These are phyloP conservation scores for Hypoxylon cercidicola DNA, from an alignment of 495 filamentous ascomycete species.

Conservation along the genomic window DNA sequence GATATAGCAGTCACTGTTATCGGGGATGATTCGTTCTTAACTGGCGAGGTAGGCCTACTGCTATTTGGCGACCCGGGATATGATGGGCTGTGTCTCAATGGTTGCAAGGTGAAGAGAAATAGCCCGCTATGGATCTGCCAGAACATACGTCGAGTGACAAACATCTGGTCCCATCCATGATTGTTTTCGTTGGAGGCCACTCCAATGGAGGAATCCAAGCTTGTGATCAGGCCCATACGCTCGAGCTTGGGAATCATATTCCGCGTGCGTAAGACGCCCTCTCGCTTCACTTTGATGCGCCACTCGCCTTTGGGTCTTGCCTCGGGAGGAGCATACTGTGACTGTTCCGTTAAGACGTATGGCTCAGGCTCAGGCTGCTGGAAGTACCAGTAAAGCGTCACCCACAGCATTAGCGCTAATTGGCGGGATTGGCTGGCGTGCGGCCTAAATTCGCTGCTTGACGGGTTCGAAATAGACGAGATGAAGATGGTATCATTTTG, in stretches of 20 bases:
- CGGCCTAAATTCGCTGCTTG: slow-evolving; percentile 80
- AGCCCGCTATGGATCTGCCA: slow-evolving; percentile 91
- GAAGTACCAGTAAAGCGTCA: slow-evolving; percentile 96
- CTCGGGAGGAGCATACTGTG: slow-evolving; percentile 68
- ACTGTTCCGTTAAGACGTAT: slow-evolving; percentile 68
- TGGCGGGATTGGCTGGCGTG: slow-evolving; percentile 81
- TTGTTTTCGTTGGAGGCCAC: slow-evolving; percentile 68
- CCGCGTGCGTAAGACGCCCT: slow-evolving; percentile 84
- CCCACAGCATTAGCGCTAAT: slow-evolving; percentile 97
- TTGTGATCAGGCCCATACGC: slow-evolving; percentile 87
- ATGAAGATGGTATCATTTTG: slow-evolving; percentile 86
- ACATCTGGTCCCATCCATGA: slow-evolving; percentile 81
- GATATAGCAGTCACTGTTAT: slow-evolving; percentile 18
- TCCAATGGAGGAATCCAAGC: slow-evolving; percentile 79
- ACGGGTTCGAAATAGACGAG: slow-evolving; percentile 87
- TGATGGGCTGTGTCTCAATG: slow-evolving; percentile 60
- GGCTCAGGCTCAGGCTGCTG: slow-evolving; percentile 72
- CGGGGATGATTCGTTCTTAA: slow-evolving; percentile 52
- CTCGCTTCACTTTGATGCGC: slow-evolving; percentile 83
- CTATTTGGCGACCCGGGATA: slow-evolving; percentile 64
- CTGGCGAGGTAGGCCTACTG: slow-evolving; percentile 71
- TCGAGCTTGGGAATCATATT: slow-evolving; percentile 90
- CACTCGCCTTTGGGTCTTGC: slow-evolving; percentile 88
- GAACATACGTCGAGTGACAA: slow-evolving; percentile 80
- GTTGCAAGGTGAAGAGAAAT: slow-evolving; percentile 87